Percentiles rank a stretch among this genome's conserved stretches.
phyloP scores from a whole-genome alignment of 345 rosid genomes.

The Streptanthus diversifolius region DNA sequence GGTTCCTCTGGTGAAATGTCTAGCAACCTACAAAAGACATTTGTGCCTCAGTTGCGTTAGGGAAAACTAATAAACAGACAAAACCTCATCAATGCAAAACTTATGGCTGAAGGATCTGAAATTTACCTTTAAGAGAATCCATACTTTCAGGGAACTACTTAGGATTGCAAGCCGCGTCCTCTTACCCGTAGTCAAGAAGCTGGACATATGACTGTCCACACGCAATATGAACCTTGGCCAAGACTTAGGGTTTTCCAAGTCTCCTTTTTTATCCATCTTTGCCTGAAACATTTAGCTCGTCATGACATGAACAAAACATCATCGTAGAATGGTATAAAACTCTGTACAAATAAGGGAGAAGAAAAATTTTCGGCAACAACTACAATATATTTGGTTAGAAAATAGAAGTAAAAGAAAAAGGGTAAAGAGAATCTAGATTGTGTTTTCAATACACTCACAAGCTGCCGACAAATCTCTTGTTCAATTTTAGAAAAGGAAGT shows the following conservation, averaged over 20 bases:
- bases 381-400: not conserved
- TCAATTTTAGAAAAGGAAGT: slow-evolving; percentile 93
- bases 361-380: not conserved
- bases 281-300: slow-evolving; percentile 44
- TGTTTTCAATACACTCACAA: slow-evolving; percentile 48
- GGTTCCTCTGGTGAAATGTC: slow-evolving; percentile 76
- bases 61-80: not conserved
- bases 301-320: slow-evolving; percentile 9
- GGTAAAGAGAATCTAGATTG: not conserved
- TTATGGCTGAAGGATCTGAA: not conserved
- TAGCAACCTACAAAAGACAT: slow-evolving; percentile 56
- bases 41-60: not conserved
- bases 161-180: slow-evolving; percentile 75
- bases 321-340: not conserved
- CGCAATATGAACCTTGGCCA: slow-evolving; percentile 84
- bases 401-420: slow-evolving; percentile 1
- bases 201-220: slow-evolving; percentile 84
- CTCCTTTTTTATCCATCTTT: slow-evolving; percentile 50
- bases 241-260: slow-evolving; percentile 68
- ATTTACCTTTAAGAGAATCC: slow-evolving; percentile 87
- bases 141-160: slow-evolving; percentile 91
- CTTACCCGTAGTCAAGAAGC: slow-evolving; percentile 78
- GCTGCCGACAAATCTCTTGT: slow-evolving; percentile 82
- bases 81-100: not conserved
- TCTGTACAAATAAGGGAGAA: not conserved